Evolutionary conservation across 192 early-diverging fungal species (phyloP), one percentile per base, ranked within the genome.

Genomic region (Backusella tuberculispora): DNA sequence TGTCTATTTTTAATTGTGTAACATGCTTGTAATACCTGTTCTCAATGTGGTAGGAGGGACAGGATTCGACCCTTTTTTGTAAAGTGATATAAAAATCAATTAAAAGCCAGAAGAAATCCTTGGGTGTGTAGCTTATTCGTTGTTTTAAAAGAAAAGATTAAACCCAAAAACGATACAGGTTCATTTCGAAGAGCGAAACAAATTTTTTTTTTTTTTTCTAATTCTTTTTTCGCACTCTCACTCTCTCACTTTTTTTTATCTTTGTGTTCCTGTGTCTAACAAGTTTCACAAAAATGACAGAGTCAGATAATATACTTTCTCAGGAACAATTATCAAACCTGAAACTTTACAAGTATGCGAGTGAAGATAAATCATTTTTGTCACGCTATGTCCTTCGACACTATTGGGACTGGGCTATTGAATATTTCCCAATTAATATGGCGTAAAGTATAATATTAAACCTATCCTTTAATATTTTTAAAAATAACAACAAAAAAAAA

Each of bases 391-490:
- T 92, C 44, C 85, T 97, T 53, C 87, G 88, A 24, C 90, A 90
- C 80, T 95, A 95, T 84, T 97, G 95, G 95, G 92, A 88, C 79
- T 87, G 90, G 84, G 84, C 94, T 66, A 90, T 97, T 42, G 86
- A 91, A 80, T 85, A 93, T 74, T 94, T 97, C 75, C 95, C 95
- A n/a, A 47, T 94, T 66, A 89, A 91, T 75, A 91, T 97, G 87
- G 95, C 95, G 88, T 91, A 84, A 56, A 38, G 66, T 44, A 14
- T 37, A 14, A 0, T 3, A 13, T 10, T 9, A 9, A 12, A 26
- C 3, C 3, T 69, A 26, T 42, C 47, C 46, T 15, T 73, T 67
- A 17, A 41, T 69, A 1, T 37, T 56, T 56, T 26, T 63, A 17
- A 13, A 19, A 63, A 26, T 13, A 26, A 34, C 60, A 50, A 48